A percentile compares a stretch with the other conserved stretches of the same genome.
phyloP scores from a whole-genome alignment of 116 monocot genomes.

The Phalaenopsis hybrid region DNA sequence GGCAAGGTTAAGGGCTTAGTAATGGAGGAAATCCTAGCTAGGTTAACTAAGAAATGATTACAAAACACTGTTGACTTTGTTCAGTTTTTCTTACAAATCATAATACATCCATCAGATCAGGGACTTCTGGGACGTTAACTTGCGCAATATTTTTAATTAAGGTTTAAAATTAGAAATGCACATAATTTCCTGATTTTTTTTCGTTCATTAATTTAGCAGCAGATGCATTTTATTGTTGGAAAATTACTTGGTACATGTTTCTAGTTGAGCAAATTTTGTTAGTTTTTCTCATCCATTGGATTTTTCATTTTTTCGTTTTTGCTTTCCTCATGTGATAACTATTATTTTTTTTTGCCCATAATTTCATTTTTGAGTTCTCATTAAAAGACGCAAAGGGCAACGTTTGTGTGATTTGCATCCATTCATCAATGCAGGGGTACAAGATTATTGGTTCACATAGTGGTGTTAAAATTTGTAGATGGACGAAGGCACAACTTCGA shows the following conservation, averaged over 20 bases:
- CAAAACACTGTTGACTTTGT: neutral
- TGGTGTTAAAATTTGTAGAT: conserved; percentile 96
- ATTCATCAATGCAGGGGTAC: conserved; percentile 60
- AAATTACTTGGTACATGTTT: neutral
- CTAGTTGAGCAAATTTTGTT: neutral
- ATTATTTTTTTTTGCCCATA: neutral
- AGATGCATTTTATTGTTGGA: neutral
- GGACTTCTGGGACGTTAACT: neutral
- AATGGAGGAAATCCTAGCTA: neutral
- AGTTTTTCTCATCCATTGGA: neutral
- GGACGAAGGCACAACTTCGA: conserved; percentile 97
- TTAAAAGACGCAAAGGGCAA: too few relatives aligned
- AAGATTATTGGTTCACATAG: conserved; percentile 99
- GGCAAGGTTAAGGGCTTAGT: neutral
- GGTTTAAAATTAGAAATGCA: neutral
- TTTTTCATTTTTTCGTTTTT: neutral
- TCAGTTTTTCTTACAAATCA: too few relatives aligned
- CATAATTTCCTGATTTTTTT: neutral
- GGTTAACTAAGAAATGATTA: neutral
- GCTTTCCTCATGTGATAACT: neutral
- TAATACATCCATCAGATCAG: neutral
- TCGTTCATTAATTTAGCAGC: neutral
- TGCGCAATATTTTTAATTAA: neutral
- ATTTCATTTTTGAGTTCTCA: neutral
- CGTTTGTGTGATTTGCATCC: neutral